Base-by-base conservation (phyloP, 352 stramenopile species). In the Phytophthora cryptogea region DNA sequence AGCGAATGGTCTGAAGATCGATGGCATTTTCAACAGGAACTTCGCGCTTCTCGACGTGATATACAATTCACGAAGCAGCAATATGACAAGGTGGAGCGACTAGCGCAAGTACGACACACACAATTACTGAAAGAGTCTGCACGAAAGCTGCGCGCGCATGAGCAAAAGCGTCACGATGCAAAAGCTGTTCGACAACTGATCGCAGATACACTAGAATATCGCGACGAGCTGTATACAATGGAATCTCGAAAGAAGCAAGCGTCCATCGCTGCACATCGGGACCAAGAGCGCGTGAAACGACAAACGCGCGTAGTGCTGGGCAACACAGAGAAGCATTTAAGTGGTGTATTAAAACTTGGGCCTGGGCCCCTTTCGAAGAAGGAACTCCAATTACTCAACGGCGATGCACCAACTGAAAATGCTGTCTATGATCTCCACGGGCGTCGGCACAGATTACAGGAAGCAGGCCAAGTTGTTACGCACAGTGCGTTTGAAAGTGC, bases 341-440 rank as follows among this genome's bases (percentile, higher is more conserved):
- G 71, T 31, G 69, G 76, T 2, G 45, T 64, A 3, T 53, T 85
- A 23, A 41, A 50, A 32, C 36, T 87, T 8, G 75, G 76, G 0
- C 33, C 76, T 5, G 78, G 78, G 0, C 77, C 77, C 11, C 63
- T 81, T 13, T 85, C 76, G 0, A 74, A 78, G 37, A 66, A 66
- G 11, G 74, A 87, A 32, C 70, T 80, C 4, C 61, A 86, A 35
- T 32, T 79, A 30, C 8, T 54, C 4, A 9, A 52, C 36, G 9
- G 26, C 7, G 33, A 42, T 14, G 40, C 2, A n/a, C 23, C 35
- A 44, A 31, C 41, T 42, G 39, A 59, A 59, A 63, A n/a, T 31
- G 62, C 57, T 40, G 72, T 89, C 37, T 91, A 89, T 50, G 82
- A 91, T 60, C 74, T 88, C 7, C 75, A 92, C 9, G 82, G 82